phyloP scores from a whole-genome alignment of 495 filamentous ascomycete species.

The Parachaetomium inaequale region DNA sequence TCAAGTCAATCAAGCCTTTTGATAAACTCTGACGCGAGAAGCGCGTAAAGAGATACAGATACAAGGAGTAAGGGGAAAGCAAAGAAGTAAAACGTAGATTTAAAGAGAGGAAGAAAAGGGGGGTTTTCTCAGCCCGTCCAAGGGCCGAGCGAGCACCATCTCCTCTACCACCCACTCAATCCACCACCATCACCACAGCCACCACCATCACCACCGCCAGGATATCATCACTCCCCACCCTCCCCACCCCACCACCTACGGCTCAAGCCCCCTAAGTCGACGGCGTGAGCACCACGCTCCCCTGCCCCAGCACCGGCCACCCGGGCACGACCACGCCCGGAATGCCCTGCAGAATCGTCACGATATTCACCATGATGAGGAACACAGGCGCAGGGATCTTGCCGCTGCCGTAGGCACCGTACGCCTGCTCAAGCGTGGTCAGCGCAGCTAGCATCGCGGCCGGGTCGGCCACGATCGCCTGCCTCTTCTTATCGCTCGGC shows the following conservation, averaged over 20 bases:
- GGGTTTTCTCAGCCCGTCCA: not conserved
- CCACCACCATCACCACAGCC: slow-evolving; percentile 57
- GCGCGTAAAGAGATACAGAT: not conserved
- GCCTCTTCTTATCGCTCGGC: no score
- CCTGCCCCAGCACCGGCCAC: no score
- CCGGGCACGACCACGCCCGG: no score
- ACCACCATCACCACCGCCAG: slow-evolving; percentile 44
- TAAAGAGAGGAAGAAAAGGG: slow-evolving; percentile 3
- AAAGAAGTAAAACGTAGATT: slow-evolving; percentile 5
- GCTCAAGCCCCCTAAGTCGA: slow-evolving; percentile 5
- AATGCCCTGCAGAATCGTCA: no score
- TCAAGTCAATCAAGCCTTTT: slow-evolving; percentile 25
- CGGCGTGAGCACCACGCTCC: slow-evolving; percentile 17
- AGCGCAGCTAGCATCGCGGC: no score
- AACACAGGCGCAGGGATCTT: no score
- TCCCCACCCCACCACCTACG: not conserved
- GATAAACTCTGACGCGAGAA: slow-evolving; percentile 8
- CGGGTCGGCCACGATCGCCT: no score
- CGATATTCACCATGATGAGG: no score
- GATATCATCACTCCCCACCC: not conserved
- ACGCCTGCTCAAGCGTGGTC: no score
- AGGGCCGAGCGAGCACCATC: not conserved
- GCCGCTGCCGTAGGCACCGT: no score
- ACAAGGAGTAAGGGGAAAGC: slow-evolving; percentile 5
- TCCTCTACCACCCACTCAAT: slow-evolving; percentile 14